These are phyloP conservation scores for Magnolia officinalis DNA, from an alignment of 164 flowering plant genomes.

Conservation along the genomic window DNA sequence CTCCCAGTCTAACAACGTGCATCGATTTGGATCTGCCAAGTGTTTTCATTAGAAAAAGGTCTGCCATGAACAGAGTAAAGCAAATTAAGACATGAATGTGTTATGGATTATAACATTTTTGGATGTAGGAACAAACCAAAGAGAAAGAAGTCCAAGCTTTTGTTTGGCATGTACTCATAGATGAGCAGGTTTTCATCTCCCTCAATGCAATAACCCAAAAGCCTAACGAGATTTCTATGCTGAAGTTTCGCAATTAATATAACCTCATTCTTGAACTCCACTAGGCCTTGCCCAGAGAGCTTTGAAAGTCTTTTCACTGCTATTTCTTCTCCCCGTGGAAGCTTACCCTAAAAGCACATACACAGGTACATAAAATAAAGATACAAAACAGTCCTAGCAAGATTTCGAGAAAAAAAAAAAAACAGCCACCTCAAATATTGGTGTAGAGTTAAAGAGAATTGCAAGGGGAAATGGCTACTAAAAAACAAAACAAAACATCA, in stretches of 20 bases:
- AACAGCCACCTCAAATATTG: neutral
- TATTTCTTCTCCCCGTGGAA: slow-evolving; percentile 25
- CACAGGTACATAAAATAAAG: neutral
- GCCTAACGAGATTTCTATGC: slow-evolving; percentile 13
- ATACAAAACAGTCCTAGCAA: neutral
- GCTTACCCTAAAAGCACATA: slow-evolving; percentile 20
- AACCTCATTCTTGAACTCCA: slow-evolving; percentile 38
- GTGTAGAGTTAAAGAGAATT: neutral
- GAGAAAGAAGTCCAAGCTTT: slow-evolving; percentile 5
- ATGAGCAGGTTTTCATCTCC: slow-evolving; percentile 7
- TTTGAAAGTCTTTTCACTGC: slow-evolving; percentile 20
- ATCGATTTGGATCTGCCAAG: neutral
- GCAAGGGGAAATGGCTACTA: neutral
- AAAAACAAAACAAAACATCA: too few relatives aligned
- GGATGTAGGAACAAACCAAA: slow-evolving; percentile 1
- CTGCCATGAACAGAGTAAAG: neutral
- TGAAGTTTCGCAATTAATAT: slow-evolving; percentile 11
- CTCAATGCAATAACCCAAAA: slow-evolving; percentile 9
- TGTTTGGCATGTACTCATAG: slow-evolving; percentile 27
- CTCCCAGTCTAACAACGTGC: slow-evolving; percentile 6
- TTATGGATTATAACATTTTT: too few relatives aligned
- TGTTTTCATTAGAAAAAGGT: too few relatives aligned
- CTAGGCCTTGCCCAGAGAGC: neutral
- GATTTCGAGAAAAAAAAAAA: too few relatives aligned
- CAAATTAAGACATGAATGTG: too few relatives aligned